Base-by-base conservation (phyloP, 345 rosid genomes). In the Capsella bursapastoris region DNA sequence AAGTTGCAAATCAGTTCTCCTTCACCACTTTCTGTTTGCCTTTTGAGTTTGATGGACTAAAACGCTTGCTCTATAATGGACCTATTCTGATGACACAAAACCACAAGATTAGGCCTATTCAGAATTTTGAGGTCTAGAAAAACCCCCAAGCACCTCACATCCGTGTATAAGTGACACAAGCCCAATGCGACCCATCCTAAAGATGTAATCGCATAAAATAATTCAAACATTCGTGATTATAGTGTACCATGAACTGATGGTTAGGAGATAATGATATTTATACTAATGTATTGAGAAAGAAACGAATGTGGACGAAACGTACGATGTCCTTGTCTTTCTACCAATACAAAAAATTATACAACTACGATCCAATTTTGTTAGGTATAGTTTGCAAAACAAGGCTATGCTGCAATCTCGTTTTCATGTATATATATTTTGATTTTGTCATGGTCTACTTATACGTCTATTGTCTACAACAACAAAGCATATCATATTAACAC, bases 381-480 rank as follows among this genome's bases (percentile, higher is more conserved):
- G 79, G 79, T 75, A 45, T 50, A 40, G 18, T 75, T 67, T 75
- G 68, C 48, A 67, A 59, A 67, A 18, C 56, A 75, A 75, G 79
- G 79, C 37, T 51, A 75, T 55, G 55, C 47, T 60, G 67, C 67
- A 28, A 66, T 58, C 58, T 66, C 60, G 22, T 48, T 52, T 73
- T 56, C 71, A 34, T 44, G 57, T 64, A 37, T 22, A 53, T 13
- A 35, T 2, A 6, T 10, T 45, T 4, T 8, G 10, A 3, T 55
- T 27, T 32, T 35, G 25, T 57, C 66, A 27, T 66, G 15, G 52
- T 29, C 61, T 56, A 35, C 12, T 45, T 35, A 53, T 45, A 44
- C n/a, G 1, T 4, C 31, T 38, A 27, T 25, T n/a, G 55, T 16
- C 10, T 40, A 11, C 67, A 51, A 38, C 49, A 51, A 68, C 12